Conservation (phyloP, 371 early-diverging fungal species). For the Basidiobolus meristosporus region DNA sequence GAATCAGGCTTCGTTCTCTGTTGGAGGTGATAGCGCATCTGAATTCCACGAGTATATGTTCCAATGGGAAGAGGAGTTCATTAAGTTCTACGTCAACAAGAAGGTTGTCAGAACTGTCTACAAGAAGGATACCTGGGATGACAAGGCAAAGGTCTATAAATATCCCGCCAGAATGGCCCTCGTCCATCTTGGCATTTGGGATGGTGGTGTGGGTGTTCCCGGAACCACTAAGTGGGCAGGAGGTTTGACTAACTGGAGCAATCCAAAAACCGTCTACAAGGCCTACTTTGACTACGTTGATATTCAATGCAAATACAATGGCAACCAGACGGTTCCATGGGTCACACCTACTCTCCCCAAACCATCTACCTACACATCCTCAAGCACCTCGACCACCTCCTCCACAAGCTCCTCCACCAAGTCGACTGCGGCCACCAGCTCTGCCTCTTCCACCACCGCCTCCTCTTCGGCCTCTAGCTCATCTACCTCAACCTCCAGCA, state of each 20-base stretch:
- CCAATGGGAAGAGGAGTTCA: conserved; percentile 27
- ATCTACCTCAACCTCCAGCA: no score
- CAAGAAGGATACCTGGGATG: conserved; percentile 9
- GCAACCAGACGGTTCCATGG: no score
- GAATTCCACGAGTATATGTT: conserved; percentile 19
- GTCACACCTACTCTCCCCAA: no score
- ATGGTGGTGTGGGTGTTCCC: conserved; percentile 27
- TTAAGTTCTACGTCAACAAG: conserved; percentile 31
- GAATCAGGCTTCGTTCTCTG: conserved; percentile 6
- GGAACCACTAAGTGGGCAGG: conserved; percentile 52
- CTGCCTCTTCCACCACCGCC: no score
- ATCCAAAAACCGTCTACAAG: no score
- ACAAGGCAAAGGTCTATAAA: conserved; percentile 9
- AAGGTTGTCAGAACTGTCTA: conserved; percentile 20
- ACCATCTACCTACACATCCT: no score
- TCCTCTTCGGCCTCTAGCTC: no score
- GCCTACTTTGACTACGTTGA: no score
- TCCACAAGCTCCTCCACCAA: no score
- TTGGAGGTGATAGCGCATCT: conserved; percentile 7
- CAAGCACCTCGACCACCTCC: no score
- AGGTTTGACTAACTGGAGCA: conserved; percentile 28
- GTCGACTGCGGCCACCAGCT: no score
- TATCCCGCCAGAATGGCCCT: conserved; percentile 28
- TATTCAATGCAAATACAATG: no score
- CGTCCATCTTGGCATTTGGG: conserved; percentile 47